These are phyloP conservation scores for Kalaharituber pfeilii DNA, from an alignment of 2,329 filamentous ascomycete species.

Conservation along the genomic window DNA sequence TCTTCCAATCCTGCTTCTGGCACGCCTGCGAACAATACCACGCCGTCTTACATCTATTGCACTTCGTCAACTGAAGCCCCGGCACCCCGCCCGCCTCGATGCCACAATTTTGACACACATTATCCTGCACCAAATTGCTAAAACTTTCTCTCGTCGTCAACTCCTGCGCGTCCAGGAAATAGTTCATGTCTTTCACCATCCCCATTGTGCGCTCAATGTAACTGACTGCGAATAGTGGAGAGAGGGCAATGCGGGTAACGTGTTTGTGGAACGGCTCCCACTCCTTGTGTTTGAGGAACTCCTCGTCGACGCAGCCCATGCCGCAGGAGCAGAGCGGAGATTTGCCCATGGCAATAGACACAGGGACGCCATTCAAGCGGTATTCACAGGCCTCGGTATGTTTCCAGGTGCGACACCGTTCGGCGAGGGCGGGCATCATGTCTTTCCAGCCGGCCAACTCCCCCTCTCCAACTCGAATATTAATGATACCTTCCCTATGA, in stretches of 20 bases:
- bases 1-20: conserved; percentile 25
- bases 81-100: neutral
- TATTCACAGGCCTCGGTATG: neutral
- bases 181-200: neutral
- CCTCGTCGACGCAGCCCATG: neutral
- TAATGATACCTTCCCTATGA: neutral
- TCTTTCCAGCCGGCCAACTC: neutral
- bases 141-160: neutral
- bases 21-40: conserved; percentile 22
- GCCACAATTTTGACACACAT: conserved; percentile 1
- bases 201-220: neutral
- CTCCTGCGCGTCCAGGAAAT: neutral
- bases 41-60: conserved; percentile 19
- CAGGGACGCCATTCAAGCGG: neutral
- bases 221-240: neutral
- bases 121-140: neutral
- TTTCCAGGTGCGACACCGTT: neutral
- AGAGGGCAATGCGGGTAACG: neutral
- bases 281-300: neutral
- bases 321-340: neutral
- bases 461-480: neutral
- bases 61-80: conserved; percentile 16
- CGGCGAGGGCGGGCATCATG: neutral
- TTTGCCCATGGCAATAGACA: neutral
- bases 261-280: conserved; percentile 1